Percentiles rank a stretch among this genome's conserved stretches.
These are phyloP conservation scores for Fusarium temperatum DNA, from an alignment of 2,329 filamentous ascomycete species.

Conservation along the genomic window DNA sequence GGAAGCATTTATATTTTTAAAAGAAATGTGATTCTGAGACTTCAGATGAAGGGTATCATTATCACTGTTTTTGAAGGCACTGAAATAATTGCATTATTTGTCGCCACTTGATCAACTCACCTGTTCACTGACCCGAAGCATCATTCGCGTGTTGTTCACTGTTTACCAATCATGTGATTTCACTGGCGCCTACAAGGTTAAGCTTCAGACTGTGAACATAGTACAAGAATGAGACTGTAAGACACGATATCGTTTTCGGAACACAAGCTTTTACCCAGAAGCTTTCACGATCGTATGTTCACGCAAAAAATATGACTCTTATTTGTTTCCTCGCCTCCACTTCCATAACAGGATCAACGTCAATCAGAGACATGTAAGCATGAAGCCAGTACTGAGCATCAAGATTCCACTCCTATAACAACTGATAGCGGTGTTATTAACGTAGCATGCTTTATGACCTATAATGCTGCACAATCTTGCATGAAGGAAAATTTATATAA, in stretches of 20 bases:
- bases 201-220: background rate
- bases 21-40: background rate
- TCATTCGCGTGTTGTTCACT: background rate
- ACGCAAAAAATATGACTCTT: too few relatives aligned
- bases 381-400: too few relatives aligned
- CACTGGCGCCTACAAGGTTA: fast-evolving
- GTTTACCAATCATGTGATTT: too few relatives aligned
- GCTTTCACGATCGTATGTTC: background rate
- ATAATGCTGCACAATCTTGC: fast-evolving
- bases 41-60: fast-evolving
- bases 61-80: background rate
- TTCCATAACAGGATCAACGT: fast-evolving
- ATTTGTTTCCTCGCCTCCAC: fast-evolving
- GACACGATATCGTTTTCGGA: background rate
- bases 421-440: too few relatives aligned
- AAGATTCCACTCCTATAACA: fast-evolving
- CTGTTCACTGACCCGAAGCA: background rate
- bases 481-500: fast-evolving
- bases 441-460: too few relatives aligned
- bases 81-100: background rate
- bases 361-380: too few relatives aligned
- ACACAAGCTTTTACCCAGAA: background rate
- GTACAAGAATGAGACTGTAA: background rate
- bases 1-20: background rate
- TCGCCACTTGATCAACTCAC: background rate